Evolutionary conservation across 257 asterid species (phyloP), one percentile per base, ranked within the genome.

Genomic region (Agastache rugosa): DNA sequence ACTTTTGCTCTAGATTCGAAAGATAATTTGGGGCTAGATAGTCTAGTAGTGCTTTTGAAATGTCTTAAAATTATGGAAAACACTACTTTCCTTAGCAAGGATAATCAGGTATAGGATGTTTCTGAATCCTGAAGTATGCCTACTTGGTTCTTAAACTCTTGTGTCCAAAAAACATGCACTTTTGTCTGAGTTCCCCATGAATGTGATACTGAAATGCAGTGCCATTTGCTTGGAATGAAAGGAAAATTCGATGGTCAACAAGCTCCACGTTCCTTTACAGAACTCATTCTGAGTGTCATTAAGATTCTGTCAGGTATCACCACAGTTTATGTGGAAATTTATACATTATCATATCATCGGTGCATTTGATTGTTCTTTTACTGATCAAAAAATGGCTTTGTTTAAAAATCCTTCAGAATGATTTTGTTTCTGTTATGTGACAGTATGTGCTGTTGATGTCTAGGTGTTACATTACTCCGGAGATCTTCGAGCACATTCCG

Each of bases 1-100:
- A 67, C 67, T 72, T 75, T 72, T 54, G 72, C 75, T n/a, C 68
- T 71, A 59, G 86, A 79, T 55, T 68, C 71, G 50, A 87, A 83
- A 48, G 85, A 85, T 76, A 68, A 59, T 78, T 53, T 12, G n/a
- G 89, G 78, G 69, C 72, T 82, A 22, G 93, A 89, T 74, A 85
- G 93, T 83, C 71, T 91, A 48, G 80, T 85, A 68, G 75, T 88
- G 77, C 91, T 89, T 69, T 79, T 91, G 80, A 91, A 84, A 81
- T 91, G 96, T 79, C 82, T 91, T 75, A 89, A 87, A 81, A 84
- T 88, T 73, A 91, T 89, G 97, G 97, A 91, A 83, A 91, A 91
- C 71, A 84, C 93, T 53, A 84, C 97, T 45, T 91, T 88, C 80
- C 91, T 88, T 63, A 91, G 97, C 80, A 76, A 77, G 74, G 88